Conservation (phyloP, 2,329 filamentous ascomycete species). For the Fusarium illudens region DNA sequence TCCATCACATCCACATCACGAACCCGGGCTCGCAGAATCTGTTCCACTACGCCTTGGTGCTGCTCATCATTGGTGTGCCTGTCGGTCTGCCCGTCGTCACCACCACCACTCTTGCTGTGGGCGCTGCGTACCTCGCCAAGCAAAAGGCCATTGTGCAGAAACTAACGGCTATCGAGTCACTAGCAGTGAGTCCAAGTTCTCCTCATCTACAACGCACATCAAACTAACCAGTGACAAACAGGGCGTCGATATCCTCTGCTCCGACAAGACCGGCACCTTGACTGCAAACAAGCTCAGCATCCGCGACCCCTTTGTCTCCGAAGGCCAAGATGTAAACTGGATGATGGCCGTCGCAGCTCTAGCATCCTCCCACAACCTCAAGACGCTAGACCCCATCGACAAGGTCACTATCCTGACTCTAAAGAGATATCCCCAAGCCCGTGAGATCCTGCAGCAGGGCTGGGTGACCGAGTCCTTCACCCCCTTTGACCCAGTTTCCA, state of each 20-base stretch:
- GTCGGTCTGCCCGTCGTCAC: slow-evolving; percentile 27
- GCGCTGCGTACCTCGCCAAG: slow-evolving; percentile 22
- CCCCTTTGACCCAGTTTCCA: slow-evolving; percentile 21
- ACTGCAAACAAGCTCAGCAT: slow-evolving; percentile 25
- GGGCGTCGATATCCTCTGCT: slow-evolving; percentile 26
- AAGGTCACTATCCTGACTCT: slow-evolving; percentile 29
- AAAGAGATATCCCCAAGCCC: slow-evolving; percentile 20
- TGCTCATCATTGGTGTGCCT: slow-evolving; percentile 28
- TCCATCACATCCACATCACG: slow-evolving; percentile 20
- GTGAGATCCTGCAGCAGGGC: slow-evolving; percentile 19
- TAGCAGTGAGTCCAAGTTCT: background rate
- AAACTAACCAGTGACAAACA: background rate
- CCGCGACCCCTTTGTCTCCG: slow-evolving; percentile 19
- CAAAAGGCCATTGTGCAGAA: slow-evolving; percentile 28
- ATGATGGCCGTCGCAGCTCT: slow-evolving; percentile 31
- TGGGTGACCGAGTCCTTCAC: slow-evolving; percentile 24
- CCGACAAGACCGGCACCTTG: slow-evolving; percentile 21
- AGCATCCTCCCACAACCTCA: slow-evolving; percentile 9
- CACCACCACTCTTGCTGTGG: slow-evolving; percentile 23
- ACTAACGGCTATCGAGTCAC: slow-evolving; percentile 6
- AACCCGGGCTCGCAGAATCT: slow-evolving; percentile 21
- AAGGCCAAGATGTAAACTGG: slow-evolving; percentile 27
- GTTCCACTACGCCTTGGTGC: slow-evolving; percentile 23
- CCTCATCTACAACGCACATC: background rate
- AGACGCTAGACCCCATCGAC: slow-evolving; percentile 14